phyloP scores from a whole-genome alignment of 345 rosid species.

The Brassica juncea region DNA sequence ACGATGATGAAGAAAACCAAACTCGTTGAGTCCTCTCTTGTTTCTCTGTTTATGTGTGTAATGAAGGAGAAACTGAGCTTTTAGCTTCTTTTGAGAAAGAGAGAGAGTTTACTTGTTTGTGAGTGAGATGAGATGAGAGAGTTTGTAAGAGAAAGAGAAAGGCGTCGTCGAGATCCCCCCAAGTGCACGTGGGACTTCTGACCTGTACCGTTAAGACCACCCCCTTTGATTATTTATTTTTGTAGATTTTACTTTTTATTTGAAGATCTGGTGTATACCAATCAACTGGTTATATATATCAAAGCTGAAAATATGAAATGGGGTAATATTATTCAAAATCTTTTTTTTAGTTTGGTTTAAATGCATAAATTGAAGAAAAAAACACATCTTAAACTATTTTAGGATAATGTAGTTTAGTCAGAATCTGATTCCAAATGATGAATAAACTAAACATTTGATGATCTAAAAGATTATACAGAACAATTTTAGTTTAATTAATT shows the following conservation, averaged over 20 bases:
- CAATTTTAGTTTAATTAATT: neutral
- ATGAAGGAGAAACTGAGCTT: conserved; percentile 19
- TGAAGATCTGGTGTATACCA: neutral
- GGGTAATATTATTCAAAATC: neutral
- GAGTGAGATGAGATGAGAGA: conserved; percentile 20
- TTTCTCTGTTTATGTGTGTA: conserved; percentile 20
- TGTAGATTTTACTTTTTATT: neutral
- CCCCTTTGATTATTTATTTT: neutral
- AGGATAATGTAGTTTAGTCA: neutral
- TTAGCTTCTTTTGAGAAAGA: conserved; percentile 34
- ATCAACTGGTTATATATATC: neutral
- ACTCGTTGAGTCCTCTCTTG: neutral
- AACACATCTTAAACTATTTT: too few relatives aligned
- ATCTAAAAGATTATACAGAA: neutral
- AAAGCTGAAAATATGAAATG: neutral
- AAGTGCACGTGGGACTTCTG: conserved; percentile 59
- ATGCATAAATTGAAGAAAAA: too few relatives aligned
- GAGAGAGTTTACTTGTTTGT: neutral
- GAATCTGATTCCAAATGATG: conserved; percentile 7
- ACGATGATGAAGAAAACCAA: neutral
- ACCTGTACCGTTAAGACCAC: conserved; percentile 36
- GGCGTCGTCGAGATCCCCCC: conserved; percentile 43
- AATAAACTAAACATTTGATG: conserved; percentile 1
- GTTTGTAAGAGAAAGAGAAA: conserved; percentile 30
- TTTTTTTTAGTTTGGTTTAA: too few relatives aligned